These are phyloP conservation scores for Talaromyces sp. DNA, from an alignment of 2,329 filamentous ascomycete genomes.

Conservation along the genomic window DNA sequence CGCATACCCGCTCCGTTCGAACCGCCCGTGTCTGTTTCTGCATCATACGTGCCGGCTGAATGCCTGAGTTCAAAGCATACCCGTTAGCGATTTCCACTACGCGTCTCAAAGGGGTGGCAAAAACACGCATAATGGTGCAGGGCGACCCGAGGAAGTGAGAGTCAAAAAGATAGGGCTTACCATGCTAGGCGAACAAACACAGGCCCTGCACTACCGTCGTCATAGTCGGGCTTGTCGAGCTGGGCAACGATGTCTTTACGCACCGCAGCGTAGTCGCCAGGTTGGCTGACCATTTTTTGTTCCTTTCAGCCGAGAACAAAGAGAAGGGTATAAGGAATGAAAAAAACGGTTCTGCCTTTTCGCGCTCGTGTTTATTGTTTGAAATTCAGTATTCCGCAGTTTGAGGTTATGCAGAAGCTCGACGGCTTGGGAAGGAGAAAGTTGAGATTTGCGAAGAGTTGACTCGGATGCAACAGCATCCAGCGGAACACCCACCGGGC, in stretches of 20 bases:
- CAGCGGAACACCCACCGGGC: not conserved
- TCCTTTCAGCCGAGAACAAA: slow-evolving; percentile 9
- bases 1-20: slow-evolving; percentile 66
- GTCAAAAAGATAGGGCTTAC: slow-evolving; percentile 37
- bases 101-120: not conserved
- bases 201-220: slow-evolving; percentile 64
- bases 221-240: slow-evolving; percentile 61
- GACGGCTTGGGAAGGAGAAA: not conserved
- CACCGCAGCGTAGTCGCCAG: slow-evolving; percentile 49
- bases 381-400: too few species aligned
- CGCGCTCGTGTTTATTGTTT: not conserved
- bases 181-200: slow-evolving; percentile 64
- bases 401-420: not conserved
- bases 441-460: not conserved
- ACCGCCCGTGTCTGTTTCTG: slow-evolving; percentile 59
- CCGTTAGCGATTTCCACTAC: not conserved
- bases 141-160: not conserved
- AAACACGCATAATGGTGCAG: not conserved
- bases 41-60: slow-evolving; percentile 62
- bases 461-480: not conserved
- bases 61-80: slow-evolving; percentile 47
- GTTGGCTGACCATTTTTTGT: slow-evolving; percentile 26
- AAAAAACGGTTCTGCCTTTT: not conserved
- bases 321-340: not conserved
- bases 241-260: slow-evolving; percentile 55